A percentile compares a stretch with the other conserved stretches of the same genome.
Conservation (phyloP, 495 filamentous ascomycete genomes). For the Aspergillus ostianus region DNA sequence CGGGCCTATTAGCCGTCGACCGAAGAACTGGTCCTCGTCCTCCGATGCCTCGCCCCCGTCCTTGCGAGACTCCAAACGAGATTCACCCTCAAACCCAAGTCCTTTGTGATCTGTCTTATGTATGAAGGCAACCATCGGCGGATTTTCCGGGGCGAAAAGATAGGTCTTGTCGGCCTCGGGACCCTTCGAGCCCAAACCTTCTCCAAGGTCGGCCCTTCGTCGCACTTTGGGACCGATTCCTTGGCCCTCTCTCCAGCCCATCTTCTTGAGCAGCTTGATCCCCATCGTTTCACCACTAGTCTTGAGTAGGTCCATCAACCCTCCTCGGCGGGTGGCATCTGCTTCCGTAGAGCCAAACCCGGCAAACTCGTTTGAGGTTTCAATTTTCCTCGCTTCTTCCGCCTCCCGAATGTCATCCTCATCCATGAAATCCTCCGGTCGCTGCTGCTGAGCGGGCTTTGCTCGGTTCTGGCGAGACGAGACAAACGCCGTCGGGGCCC, state of each 20-base stretch:
- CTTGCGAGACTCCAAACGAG: constrained; percentile 43
- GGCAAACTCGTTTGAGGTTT: constrained; percentile 70
- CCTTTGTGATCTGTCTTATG: constrained; percentile 80
- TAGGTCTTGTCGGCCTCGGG: constrained; percentile 53
- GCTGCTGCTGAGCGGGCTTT: constrained; percentile 65
- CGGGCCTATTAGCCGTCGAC: constrained; percentile 30
- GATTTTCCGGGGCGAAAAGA: constrained; percentile 88
- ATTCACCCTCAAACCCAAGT: constrained; percentile 73
- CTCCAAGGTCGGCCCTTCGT: constrained; percentile 68
- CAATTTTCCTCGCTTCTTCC: constrained; percentile 69
- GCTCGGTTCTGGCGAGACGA: constrained; percentile 80
- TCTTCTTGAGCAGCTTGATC: constrained; percentile 78
- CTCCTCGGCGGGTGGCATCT: constrained; percentile 51
- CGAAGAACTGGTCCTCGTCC: constrained; percentile 49
- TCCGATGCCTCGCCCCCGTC: constrained; percentile 40
- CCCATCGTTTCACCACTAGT: constrained; percentile 84
- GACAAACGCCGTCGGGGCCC: constrained; percentile 87
- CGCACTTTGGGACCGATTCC: constrained; percentile 89
- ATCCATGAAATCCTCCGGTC: constrained; percentile 95
- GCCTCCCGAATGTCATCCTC: constrained; percentile 92
- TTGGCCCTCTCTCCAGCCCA: constrained; percentile 96
- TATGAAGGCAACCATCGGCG: constrained; percentile 68
- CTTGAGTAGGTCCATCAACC: constrained; percentile 74
- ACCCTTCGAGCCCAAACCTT: constrained; percentile 33
- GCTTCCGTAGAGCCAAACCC: constrained; percentile 70